Base-by-base conservation (phyloP, 1,139 yeast genomes). In the Magnusiomyces tetraspermus region DNA sequence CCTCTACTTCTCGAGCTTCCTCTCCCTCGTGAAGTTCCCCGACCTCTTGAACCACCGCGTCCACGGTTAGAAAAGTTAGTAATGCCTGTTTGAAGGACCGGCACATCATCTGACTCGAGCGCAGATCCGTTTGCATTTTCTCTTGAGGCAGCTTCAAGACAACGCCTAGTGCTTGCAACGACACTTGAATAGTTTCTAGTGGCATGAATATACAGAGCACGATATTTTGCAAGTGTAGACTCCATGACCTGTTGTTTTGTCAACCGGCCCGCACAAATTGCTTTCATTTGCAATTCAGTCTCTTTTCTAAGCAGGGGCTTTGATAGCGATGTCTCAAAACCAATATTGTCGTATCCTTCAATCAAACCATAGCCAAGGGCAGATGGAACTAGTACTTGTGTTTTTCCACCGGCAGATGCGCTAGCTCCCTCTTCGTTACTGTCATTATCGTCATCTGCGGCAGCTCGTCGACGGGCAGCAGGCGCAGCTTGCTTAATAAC, bases 261-360 rank as follows among this genome's bases (percentile, higher is more conserved):
- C 48, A 72, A 70, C 2, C 65, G 60, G 0, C 97, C 97, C 0
- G 76, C 75, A 47, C 89, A 85, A 8, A 92, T 86, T 46, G 76
- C 75, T 55, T 75, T 78, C 63, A 94, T 73, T 51, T 80, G 77
- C 17, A 67, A 71, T 63, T 94, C 99, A 65, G 92, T 74, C 48
- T 80, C 80, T 56, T 85, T 83, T 53, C 99, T 73, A 57, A 92
- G 70, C 61, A 86, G 86, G 2, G 99, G 99, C 61, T 92, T 92
- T 0, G 96, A 83, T 55, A 94, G 72, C 1, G 96, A 86, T 51
- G 80, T 73, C 53, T 75, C 78, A 51, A 87, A 76, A 10, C 85
- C 89, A 58, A 94, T 79, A 45, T 77, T 76, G 55, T 87, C 89
- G 66, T 92, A 89, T 0, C 96, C 97, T 63, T 85, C 94, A 26